A percentile compares a stretch with the other conserved stretches of the same genome.
These are phyloP conservation scores for Yamadazyma laniorum DNA, from an alignment of 805 yeast genomes.

Conservation along the genomic window DNA sequence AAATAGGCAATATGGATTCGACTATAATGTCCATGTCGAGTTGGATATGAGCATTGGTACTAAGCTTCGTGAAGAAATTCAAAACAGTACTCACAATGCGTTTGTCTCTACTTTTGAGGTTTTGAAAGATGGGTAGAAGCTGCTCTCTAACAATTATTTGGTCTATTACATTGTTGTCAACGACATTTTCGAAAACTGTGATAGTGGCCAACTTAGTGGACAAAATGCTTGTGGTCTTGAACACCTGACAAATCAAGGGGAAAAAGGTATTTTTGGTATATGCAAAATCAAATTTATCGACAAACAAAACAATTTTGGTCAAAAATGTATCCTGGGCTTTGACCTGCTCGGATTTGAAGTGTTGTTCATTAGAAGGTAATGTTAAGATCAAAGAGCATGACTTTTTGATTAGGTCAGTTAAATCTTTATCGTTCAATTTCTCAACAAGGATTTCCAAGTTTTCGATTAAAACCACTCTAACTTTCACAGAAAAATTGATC, in stretches of 20 bases:
- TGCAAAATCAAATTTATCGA: constrained; percentile 59
- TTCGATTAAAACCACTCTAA: constrained; percentile 35
- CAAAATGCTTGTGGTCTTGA: constrained; percentile 80
- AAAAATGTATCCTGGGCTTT: constrained; percentile 54
- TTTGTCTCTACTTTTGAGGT: constrained; percentile 75
- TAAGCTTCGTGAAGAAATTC: constrained; percentile 50
- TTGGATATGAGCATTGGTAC: constrained; percentile 35
- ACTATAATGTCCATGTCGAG: constrained; percentile 29
- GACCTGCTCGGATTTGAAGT: constrained; percentile 30
- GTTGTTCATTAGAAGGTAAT: constrained; percentile 24
- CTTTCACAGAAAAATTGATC: constrained; percentile 30
- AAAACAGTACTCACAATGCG: constrained; percentile 50
- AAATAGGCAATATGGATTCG: constrained; percentile 29
- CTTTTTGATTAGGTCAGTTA: constrained; percentile 47
- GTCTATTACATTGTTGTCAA: constrained; percentile 63
- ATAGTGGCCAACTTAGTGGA: constrained; percentile 73
- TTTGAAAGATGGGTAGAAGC: constrained; percentile 72
- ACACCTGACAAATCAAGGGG: constrained; percentile 68
- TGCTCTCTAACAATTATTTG: constrained; percentile 71
- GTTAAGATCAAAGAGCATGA: constrained; percentile 37
- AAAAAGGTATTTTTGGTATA: constrained; percentile 72
- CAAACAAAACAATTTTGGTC: constrained; percentile 36
- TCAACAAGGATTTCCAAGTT: constrained; percentile 47
- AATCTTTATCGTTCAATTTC: constrained; percentile 53
- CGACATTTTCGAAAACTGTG: constrained; percentile 54